phyloP scores from a whole-genome alignment of 371 early-diverging fungal genomes.

The Nematocida ausubeli region DNA sequence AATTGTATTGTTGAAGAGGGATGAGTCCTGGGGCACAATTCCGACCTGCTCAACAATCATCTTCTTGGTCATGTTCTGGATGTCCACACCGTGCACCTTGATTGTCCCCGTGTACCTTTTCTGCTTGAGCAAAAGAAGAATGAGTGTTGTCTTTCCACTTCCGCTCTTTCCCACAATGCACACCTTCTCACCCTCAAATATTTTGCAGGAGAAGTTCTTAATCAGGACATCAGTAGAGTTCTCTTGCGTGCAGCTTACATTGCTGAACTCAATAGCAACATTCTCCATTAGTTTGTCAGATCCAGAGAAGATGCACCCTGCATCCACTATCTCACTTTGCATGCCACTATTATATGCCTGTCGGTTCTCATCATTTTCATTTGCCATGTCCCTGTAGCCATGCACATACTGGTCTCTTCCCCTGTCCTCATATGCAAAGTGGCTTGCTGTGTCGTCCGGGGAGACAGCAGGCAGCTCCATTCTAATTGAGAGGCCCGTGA shows the following conservation, averaged over 20 bases:
- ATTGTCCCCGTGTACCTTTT: slow-evolving; percentile 77
- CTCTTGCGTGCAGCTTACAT: slow-evolving; percentile 25
- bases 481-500: not conserved
- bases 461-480: not conserved
- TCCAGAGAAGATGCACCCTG: not conserved
- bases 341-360: not conserved
- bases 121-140: slow-evolving; percentile 74
- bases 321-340: not conserved
- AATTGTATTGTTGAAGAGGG: slow-evolving; percentile 75
- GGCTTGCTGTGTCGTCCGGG: not conserved
- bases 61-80: slow-evolving; percentile 70
- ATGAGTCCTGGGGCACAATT: slow-evolving; percentile 80
- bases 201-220: slow-evolving; percentile 73
- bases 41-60: slow-evolving; percentile 73
- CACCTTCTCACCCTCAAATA: slow-evolving; percentile 70
- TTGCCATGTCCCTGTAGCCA: not conserved
- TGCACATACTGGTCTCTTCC: too few species aligned
- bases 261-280: slow-evolving; percentile 15
- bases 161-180: slow-evolving; percentile 92
- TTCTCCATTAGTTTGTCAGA: not conserved
- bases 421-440: not conserved
- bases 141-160: slow-evolving; percentile 91
- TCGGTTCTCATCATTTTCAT: not conserved
- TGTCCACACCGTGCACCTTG: slow-evolving; percentile 73
- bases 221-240: slow-evolving; percentile 70